Conservation (phyloP, 2,329 filamentous ascomycete genomes). For the Venturia nashicola region DNA sequence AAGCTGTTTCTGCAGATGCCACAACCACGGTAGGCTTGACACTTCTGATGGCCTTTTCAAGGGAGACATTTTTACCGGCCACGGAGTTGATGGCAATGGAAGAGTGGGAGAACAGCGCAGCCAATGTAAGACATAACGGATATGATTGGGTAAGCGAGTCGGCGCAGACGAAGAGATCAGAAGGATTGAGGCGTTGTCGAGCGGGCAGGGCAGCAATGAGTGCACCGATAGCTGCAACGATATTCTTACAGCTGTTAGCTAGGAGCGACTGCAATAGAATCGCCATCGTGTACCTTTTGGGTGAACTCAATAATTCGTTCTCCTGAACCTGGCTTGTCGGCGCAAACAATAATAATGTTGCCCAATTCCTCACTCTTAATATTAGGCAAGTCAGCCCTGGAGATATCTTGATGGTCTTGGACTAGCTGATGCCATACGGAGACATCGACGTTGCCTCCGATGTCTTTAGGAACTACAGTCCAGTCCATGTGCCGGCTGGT, state of each 20-base stretch:
- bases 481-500: constrained; percentile 90
- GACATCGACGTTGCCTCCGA: constrained; percentile 63
- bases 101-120: constrained; percentile 72
- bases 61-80: constrained; percentile 57
- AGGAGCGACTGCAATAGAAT: constrained; percentile 4
- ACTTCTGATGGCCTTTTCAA: constrained; percentile 59
- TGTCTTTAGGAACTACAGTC: constrained; percentile 73
- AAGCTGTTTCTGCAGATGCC: constrained; percentile 60
- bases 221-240: constrained; percentile 76
- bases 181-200: constrained; percentile 56
- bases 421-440: constrained; percentile 90
- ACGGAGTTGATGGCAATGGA: constrained; percentile 85
- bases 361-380: constrained; percentile 49
- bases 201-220: constrained; percentile 66
- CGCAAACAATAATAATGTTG: constrained; percentile 54
- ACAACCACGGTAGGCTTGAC: constrained; percentile 75
- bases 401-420: constrained; percentile 49
- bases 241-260: constrained; percentile 39
- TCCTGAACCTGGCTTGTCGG: constrained; percentile 30
- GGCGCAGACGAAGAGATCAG: constrained; percentile 75
- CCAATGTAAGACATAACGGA: constrained; percentile 65
- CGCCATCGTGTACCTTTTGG: constrained; percentile 38
- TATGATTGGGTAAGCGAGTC: constrained; percentile 72
- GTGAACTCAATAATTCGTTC: constrained; percentile 73
- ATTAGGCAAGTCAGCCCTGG: constrained; percentile 37